These are phyloP conservation scores for Hymenoscyphus albidus DNA, from an alignment of 2,329 filamentous ascomycete species.

Conservation along the genomic window DNA sequence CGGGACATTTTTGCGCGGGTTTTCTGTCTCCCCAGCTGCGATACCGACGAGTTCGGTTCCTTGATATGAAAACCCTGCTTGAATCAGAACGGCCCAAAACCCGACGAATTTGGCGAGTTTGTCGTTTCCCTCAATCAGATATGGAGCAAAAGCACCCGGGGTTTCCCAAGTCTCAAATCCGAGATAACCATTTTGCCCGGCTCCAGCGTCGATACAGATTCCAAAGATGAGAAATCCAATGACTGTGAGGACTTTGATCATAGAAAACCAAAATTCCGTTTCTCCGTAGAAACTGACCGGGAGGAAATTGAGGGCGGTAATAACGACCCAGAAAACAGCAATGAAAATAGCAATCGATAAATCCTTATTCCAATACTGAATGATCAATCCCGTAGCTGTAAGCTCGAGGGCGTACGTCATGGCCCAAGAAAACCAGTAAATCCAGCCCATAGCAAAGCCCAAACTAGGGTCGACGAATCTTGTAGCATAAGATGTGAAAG, in stretches of 20 bases:
- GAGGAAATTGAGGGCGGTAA: slow-evolving; percentile 66
- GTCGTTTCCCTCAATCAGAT: slow-evolving; percentile 47
- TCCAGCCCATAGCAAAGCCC: slow-evolving; percentile 77
- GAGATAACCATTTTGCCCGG: slow-evolving; percentile 64
- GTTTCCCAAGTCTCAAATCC: slow-evolving; percentile 69
- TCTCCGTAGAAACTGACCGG: slow-evolving; percentile 72
- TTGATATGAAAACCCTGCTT: slow-evolving; percentile 67
- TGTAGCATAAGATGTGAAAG: slow-evolving; percentile 71
- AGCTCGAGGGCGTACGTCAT: slow-evolving; percentile 71
- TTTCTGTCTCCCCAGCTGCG: slow-evolving; percentile 71
- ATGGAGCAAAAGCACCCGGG: slow-evolving; percentile 64
- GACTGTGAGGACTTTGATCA: slow-evolving; percentile 72
- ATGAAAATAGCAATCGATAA: slow-evolving; percentile 70
- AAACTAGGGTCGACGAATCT: slow-evolving; percentile 71
- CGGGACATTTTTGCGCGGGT: slow-evolving; percentile 70
- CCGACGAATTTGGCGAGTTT: slow-evolving; percentile 60
- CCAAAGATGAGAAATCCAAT: slow-evolving; percentile 73
- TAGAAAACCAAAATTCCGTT: slow-evolving; percentile 74
- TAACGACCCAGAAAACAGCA: slow-evolving; percentile 66
- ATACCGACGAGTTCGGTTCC: slow-evolving; percentile 74
- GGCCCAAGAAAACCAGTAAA: slow-evolving; percentile 78
- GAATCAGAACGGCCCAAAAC: slow-evolving; percentile 66
- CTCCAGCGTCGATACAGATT: slow-evolving; percentile 71
- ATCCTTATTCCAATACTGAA: slow-evolving; percentile 65
- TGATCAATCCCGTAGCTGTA: slow-evolving; percentile 68